Evolutionary conservation across 2,329 filamentous ascomycete genomes (phyloP).

Genomic region (Pseudocercospora fuligena): DNA sequence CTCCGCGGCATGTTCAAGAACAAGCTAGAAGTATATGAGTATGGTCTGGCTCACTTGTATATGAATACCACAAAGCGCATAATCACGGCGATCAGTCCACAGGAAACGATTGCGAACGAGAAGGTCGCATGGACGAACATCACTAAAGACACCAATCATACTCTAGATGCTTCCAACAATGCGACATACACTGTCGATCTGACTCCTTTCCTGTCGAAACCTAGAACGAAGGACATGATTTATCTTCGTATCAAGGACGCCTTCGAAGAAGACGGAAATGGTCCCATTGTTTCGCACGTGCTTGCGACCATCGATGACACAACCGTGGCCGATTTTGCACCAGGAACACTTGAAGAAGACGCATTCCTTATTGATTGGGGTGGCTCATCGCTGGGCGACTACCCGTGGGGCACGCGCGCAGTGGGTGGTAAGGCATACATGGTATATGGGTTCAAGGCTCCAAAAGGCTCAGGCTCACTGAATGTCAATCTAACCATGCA

Average conservation of each 20-base stretch:
- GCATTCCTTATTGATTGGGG: conserved; percentile 3
- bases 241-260: conserved; percentile 12
- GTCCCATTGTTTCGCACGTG: background rate
- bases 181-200: background rate
- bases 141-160: background rate
- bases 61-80: conserved; percentile 1
- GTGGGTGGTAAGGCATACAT: background rate
- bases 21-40: conserved; percentile 11
- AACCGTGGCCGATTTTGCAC: background rate
- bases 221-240: background rate
- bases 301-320: background rate
- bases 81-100: conserved; percentile 3
- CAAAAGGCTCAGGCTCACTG: background rate
- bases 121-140: background rate
- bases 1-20: conserved; percentile 7
- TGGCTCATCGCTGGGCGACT: conserved; percentile 4
- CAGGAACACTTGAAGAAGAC: conserved; percentile 4
- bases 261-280: conserved; percentile 9
- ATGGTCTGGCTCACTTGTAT: conserved; percentile 6
- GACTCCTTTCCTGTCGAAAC: background rate
- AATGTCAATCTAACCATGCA: background rate
- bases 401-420: conserved; percentile 7
- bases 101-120: background rate
- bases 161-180: background rate
- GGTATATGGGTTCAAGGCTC: background rate